Percentiles rank a stretch among this genome's conserved stretches.
Conservation (phyloP, 331 rosid species). For the Prunus yedoensis region DNA sequence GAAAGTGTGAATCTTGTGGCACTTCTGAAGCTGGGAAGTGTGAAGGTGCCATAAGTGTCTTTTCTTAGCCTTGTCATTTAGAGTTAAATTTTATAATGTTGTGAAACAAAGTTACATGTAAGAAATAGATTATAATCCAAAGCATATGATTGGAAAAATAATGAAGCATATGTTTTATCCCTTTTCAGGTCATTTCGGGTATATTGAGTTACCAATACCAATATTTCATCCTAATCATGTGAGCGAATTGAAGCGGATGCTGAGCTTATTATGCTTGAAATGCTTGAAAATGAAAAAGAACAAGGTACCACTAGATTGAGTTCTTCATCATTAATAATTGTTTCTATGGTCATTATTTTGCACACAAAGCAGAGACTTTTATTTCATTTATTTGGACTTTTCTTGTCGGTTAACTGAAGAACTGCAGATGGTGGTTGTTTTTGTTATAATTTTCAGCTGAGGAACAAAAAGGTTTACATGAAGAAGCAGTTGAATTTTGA, state of each 20-base stretch:
- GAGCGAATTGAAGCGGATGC: slow-evolving; percentile 61
- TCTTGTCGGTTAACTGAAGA: background rate
- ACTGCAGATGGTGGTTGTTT: background rate
- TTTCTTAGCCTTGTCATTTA: slow-evolving; percentile 16
- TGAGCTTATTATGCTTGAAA: slow-evolving; percentile 66
- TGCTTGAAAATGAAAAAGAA: slow-evolving; percentile 69
- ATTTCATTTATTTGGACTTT: background rate
- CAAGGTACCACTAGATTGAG: slow-evolving; percentile 54
- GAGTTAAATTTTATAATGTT: slow-evolving; percentile 9
- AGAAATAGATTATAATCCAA: background rate
- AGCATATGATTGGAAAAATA: background rate
- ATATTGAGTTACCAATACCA: slow-evolving; percentile 77
- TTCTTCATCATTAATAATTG: slow-evolving; percentile 1
- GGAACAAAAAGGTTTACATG: background rate
- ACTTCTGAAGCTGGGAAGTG: slow-evolving; percentile 81
- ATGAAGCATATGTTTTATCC: slow-evolving; percentile 16
- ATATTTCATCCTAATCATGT: slow-evolving; percentile 89
- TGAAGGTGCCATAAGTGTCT: slow-evolving; percentile 58
- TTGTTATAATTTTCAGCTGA: background rate
- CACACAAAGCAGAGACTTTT: background rate
- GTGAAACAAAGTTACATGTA: background rate
- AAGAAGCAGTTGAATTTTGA: background rate
- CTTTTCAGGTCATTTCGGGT: slow-evolving; percentile 89
- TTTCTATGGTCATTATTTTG: background rate
- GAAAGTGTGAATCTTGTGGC: slow-evolving; percentile 94